Conservation (phyloP, 208 protist genomes). For the Wallacemonas rigidus region DNA sequence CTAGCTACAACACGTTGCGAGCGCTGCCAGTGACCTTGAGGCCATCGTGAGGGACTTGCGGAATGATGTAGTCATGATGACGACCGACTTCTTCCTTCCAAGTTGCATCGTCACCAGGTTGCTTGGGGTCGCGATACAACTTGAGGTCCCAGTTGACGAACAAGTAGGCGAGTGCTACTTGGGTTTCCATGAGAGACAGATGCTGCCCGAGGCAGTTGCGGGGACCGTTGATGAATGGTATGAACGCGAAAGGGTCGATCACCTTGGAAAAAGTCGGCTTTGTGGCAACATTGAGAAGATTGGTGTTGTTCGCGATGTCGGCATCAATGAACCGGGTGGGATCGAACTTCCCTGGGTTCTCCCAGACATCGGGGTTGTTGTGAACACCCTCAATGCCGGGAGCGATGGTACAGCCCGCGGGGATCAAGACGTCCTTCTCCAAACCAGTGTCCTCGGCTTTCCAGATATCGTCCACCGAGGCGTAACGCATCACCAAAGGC, state of each 20-base stretch:
- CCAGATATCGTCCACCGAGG: constrained; percentile 78
- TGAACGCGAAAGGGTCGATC: constrained; percentile 88
- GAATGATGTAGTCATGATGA: constrained; percentile 84
- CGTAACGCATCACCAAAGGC: constrained; percentile 84
- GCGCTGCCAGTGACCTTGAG: constrained; percentile 60
- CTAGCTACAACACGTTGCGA: constrained; percentile 20
- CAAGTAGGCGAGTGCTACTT: constrained; percentile 78
- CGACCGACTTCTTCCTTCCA: constrained; percentile 67
- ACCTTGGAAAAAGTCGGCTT: constrained; percentile 46
- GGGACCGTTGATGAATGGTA: constrained; percentile 93
- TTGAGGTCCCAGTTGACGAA: constrained; percentile 72
- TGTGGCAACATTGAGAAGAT: constrained; percentile 32
- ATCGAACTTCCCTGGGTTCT: constrained; percentile 72
- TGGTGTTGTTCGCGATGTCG: constrained; percentile 81
- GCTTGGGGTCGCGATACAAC: constrained; percentile 42
- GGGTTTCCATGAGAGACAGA: constrained; percentile 87
- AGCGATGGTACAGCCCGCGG: constrained; percentile 73
- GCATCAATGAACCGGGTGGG: constrained; percentile 83
- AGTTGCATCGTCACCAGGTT: constrained; percentile 24
- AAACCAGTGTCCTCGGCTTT: constrained; percentile 75
- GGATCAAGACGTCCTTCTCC: constrained; percentile 65
- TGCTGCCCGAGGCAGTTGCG: constrained; percentile 93
- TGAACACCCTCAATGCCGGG: constrained; percentile 86
- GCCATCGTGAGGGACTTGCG: constrained; percentile 78
- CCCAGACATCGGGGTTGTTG: constrained; percentile 79